These are phyloP conservation scores for Multifurca ochricompacta DNA, from an alignment of 768 basidiomycete genomes.

Conservation along the genomic window DNA sequence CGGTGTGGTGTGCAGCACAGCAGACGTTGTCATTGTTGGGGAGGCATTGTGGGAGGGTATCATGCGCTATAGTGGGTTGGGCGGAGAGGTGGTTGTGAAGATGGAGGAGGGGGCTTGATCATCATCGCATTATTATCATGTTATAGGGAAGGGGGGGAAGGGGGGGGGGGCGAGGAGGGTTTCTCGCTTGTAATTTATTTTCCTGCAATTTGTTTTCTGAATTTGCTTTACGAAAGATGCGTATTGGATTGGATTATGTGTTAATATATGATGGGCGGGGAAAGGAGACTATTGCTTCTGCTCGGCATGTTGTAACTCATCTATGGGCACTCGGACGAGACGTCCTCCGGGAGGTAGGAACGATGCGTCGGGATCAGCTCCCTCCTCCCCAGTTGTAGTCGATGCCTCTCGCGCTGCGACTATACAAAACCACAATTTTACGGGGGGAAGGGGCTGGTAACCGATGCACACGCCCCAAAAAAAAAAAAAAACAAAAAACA, in stretches of 20 bases:
- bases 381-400: constrained; percentile 25
- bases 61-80: background rate
- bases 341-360: constrained; percentile 41
- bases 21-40: constrained; percentile 18
- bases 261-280: no score
- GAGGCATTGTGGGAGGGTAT: constrained; percentile 19
- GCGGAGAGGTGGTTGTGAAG: constrained; percentile 11
- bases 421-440: constrained; percentile 25
- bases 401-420: constrained; percentile 42
- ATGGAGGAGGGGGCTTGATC: constrained; percentile 13
- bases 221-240: background rate
- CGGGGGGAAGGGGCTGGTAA: no score
- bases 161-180: no score
- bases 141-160: background rate
- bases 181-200: constrained; percentile 2
- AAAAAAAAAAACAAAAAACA: constrained; percentile 21
- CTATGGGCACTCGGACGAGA: constrained; percentile 66
- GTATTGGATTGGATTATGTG: background rate
- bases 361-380: background rate
- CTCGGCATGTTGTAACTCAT: constrained; percentile 43
- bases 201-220: background rate
- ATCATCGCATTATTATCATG: background rate
- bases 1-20: constrained; percentile 20
- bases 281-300: no score
- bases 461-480: background rate